Conservation (phyloP, 2,329 filamentous ascomycete genomes). For the Phaeosphaeria sp. region DNA sequence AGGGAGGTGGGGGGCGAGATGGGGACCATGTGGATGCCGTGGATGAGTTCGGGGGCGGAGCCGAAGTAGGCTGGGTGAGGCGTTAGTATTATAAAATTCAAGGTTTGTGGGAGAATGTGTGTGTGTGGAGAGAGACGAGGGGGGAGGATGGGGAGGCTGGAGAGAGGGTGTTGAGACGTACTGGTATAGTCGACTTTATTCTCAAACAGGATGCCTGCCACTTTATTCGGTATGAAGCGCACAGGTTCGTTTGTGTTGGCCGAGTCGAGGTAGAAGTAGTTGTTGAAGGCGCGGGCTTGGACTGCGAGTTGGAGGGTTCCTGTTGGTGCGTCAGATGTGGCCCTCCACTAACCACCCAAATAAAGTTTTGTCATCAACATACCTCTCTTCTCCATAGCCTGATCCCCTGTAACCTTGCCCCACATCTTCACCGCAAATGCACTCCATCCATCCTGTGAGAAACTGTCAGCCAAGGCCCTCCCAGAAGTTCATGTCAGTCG, state of each 20-base stretch:
- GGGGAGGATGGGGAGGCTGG: conserved; percentile 65
- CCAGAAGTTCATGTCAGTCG: too few relatives aligned
- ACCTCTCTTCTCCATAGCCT: conserved; percentile 75
- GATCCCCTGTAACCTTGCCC: conserved; percentile 79
- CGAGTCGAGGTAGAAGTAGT: conserved; percentile 81
- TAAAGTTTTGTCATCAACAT: too few relatives aligned
- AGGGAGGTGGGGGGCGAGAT: conserved; percentile 72
- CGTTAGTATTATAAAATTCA: conserved; percentile 1
- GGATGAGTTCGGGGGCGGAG: conserved; percentile 66
- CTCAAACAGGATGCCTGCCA: conserved; percentile 77
- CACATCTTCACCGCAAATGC: conserved; percentile 93
- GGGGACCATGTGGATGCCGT: conserved; percentile 85
- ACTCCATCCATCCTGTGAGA: conserved; percentile 90
- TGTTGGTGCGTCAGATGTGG: conserved; percentile 9
- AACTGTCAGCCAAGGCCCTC: too few relatives aligned
- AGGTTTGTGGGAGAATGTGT: too few relatives aligned
- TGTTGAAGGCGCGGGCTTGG: conserved; percentile 73
- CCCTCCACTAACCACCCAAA: too few relatives aligned
- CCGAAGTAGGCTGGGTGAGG: conserved; percentile 73
- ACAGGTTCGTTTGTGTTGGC: conserved; percentile 75
- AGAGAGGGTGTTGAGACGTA: conserved; percentile 65
- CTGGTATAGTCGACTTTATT: conserved; percentile 95
- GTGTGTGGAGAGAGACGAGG: too few relatives aligned
- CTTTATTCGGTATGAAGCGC: conserved; percentile 82
- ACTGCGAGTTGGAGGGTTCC: conserved; percentile 86